Evolutionary conservation across 768 basidiomycete genomes (phyloP).

Genomic region (Podaxis rugospora): DNA sequence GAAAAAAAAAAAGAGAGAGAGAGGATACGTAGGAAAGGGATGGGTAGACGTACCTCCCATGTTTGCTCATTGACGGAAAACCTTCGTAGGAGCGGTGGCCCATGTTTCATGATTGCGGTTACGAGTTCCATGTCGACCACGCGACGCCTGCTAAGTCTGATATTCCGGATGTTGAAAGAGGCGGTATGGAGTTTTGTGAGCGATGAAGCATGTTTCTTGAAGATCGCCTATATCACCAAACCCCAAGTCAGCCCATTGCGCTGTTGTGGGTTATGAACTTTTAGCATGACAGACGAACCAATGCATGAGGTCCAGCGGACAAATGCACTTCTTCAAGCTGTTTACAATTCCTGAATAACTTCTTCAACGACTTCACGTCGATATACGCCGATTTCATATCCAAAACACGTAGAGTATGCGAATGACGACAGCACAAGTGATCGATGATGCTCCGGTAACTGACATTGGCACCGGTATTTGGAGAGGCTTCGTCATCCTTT

Average conservation of each 20-base stretch:
- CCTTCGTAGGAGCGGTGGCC: conserved; percentile 23
- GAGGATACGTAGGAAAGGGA: not conserved
- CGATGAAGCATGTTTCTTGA: conserved; percentile 17
- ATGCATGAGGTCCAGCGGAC: conserved; percentile 22
- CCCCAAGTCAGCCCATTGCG: not conserved
- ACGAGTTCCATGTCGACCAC: conserved; percentile 20
- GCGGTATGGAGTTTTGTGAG: conserved; percentile 27
- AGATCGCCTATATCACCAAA: conserved; percentile 18
- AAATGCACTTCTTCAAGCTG: conserved; percentile 32
- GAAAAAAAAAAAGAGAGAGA: not conserved
- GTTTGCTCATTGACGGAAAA: conserved; percentile 26
- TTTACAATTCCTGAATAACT: conserved; percentile 26
- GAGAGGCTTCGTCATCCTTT: not conserved
- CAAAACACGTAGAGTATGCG: conserved; percentile 26
- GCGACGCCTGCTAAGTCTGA: conserved; percentile 18
- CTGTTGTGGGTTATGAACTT: not conserved
- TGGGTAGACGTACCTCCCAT: conserved; percentile 28
- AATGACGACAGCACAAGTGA: conserved; percentile 33
- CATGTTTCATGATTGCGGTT: conserved; percentile 19
- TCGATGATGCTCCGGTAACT: conserved; percentile 33
- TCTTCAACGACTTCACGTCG: conserved; percentile 19
- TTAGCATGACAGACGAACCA: conserved; percentile 25
- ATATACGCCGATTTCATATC: conserved; percentile 29
- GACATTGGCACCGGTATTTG: conserved; percentile 11
- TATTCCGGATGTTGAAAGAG: conserved; percentile 28